phyloP scores from a whole-genome alignment of 495 filamentous ascomycete genomes.

The Penicillium bialowiezense region DNA sequence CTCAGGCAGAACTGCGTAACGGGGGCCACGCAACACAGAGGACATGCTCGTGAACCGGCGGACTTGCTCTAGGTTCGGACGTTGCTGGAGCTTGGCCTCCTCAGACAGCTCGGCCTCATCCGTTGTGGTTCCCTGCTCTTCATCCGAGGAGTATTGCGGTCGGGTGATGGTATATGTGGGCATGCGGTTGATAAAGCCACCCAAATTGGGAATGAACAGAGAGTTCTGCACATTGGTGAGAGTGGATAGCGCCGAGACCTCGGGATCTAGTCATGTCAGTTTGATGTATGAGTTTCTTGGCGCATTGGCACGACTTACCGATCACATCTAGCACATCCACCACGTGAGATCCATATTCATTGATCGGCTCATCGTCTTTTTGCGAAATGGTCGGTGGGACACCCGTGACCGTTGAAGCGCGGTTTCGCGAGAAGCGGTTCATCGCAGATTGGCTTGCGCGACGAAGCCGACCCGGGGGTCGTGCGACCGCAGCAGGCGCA shows the following conservation, averaged over 20 bases:
- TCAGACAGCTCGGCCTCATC: conserved; percentile 29
- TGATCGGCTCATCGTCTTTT: conserved; percentile 4
- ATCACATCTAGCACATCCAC: conserved; percentile 72
- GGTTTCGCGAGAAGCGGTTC: conserved; percentile 36
- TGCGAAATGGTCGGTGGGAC: conserved; percentile 17
- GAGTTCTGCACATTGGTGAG: conserved; percentile 80
- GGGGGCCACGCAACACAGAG: conserved; percentile 29
- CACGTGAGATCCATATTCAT: conserved; percentile 55
- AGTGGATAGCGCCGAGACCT: conserved; percentile 69
- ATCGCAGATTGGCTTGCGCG: conserved; percentile 34
- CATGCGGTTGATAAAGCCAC: conserved; percentile 61
- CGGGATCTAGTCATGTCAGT: conserved; percentile 54
- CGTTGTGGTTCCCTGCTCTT: conserved; percentile 31
- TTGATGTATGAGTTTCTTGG: background rate
- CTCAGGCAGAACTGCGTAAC: conserved; percentile 48
- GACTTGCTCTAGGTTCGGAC: conserved; percentile 28
- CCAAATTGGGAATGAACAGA: conserved; percentile 70
- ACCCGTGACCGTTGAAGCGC: conserved; percentile 32
- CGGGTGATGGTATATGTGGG: conserved; percentile 72
- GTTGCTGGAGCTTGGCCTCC: conserved; percentile 19
- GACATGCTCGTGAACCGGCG: conserved; percentile 31
- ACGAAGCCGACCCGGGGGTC: conserved; percentile 27
- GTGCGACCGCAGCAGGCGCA: conserved; percentile 13
- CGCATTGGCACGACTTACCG: conserved; percentile 43
- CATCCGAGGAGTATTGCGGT: conserved; percentile 28